Conservation (phyloP, 345 rosid genomes). For the Eucalyptus sideroxylon region DNA sequence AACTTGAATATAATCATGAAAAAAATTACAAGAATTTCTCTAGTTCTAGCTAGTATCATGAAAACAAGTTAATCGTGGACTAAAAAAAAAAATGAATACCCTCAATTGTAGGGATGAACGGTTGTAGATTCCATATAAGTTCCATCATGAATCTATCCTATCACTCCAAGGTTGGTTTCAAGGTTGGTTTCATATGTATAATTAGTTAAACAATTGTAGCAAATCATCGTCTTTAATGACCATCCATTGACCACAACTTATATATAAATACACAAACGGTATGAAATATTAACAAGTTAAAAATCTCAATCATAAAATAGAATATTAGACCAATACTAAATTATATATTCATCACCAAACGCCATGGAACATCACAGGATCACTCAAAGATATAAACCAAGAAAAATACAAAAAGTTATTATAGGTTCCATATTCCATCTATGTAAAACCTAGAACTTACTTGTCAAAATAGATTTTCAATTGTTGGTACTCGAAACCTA, state of each 20-base stretch:
- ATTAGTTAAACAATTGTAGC: rapidly evolving
- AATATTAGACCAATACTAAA: rapidly evolving
- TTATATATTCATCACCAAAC: rapidly evolving
- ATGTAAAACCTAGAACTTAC: no score
- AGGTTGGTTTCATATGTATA: no score
- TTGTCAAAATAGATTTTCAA: rapidly evolving
- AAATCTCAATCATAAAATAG: not conserved
- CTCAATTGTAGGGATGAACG: not conserved
- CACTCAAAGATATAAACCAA: not conserved
- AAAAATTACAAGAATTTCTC: not conserved
- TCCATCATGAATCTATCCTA: not conserved
- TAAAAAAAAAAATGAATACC: not conserved
- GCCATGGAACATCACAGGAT: rapidly evolving
- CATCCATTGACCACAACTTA: rapidly evolving
- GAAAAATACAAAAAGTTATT: no score
- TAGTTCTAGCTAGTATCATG: not conserved
- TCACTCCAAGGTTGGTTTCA: no score
- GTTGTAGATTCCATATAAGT: rapidly evolving
- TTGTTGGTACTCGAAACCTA: not conserved
- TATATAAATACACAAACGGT: no score
- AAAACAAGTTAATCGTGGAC: not conserved
- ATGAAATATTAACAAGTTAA: no score
- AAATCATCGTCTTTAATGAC: no score
- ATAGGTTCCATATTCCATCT: rapidly evolving
- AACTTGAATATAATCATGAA: not conserved